Evolutionary conservation across 2,329 filamentous ascomycete genomes (phyloP), one percentile per base, ranked within the genome.

Genomic region (Cladosporium colombiae): DNA sequence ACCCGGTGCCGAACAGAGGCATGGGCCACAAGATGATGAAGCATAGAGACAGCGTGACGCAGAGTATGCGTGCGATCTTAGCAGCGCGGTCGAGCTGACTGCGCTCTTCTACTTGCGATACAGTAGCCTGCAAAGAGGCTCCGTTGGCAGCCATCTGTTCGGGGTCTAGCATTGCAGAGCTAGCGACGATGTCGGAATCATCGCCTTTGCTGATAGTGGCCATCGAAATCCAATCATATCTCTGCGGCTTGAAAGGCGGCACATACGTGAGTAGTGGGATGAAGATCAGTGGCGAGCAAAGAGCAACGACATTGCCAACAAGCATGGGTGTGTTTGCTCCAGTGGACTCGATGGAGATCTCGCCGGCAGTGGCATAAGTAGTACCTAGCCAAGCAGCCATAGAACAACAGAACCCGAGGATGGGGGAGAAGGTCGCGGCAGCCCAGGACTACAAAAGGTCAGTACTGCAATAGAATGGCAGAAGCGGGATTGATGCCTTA

Each of bases 1-100:
- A 97, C 0, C 86, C 86, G 0, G 84, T 84, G 13, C 92, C 93
- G 74, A 95, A 97, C 87, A 97, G 88, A 1, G 93, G 93, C 85
- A 97, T 94, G 0, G 93, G 93, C 92, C 93, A 97, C 18, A 97
- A 84, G 1, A 97, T 83, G 0, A 97, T 81, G 65, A 96, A 82
- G 0, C 87, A 84, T 0, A 96, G 67, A 0, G 91, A 91, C 80
- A 92, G 82, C 69, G 84, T 77, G 11, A 87, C 81, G 0, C 89
- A 91, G 68, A 87, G 76, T 35, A 78, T 81, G 60, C 85, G 81
- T 0, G 86, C 85, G 72, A 86, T 85, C 64, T 78, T 79, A 21
- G 81, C 78, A 1, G 81, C 78, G 33, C 78, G 78, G 60, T 74
- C 69, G 1, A 84, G 77, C 31, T 65, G 55, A 13, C 25, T 37